Conservation (phyloP, 352 stramenopile species). For the Phytophthora constricta region DNA sequence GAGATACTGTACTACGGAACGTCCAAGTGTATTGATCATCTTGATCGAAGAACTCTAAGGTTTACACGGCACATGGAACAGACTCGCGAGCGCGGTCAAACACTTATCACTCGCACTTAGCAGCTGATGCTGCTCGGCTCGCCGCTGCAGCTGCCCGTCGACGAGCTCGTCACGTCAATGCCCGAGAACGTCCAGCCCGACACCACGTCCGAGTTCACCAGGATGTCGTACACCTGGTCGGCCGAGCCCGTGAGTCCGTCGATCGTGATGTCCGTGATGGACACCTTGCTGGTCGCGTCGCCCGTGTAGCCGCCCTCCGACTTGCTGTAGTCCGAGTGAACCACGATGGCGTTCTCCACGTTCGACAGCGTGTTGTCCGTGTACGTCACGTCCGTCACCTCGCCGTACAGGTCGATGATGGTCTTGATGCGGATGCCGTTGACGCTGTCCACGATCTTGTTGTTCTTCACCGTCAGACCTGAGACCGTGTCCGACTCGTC, state of each 20-base stretch:
- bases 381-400: conserved; percentile 26
- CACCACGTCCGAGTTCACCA: conserved; percentile 21
- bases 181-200: conserved; percentile 30
- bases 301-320: conserved; percentile 13
- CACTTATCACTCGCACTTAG: background rate
- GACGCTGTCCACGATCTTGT: conserved; percentile 33
- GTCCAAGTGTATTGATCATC: too few relatives aligned
- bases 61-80: background rate
- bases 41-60: too few relatives aligned
- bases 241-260: conserved; percentile 25
- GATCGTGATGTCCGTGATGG: conserved; percentile 31
- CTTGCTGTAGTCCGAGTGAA: conserved; percentile 28
- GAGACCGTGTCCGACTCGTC: conserved; percentile 22
- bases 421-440: conserved; percentile 34
- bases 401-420: conserved; percentile 18
- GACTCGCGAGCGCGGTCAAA: background rate
- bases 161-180: conserved; percentile 3
- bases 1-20: too few relatives aligned
- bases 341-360: conserved; percentile 22
- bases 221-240: conserved; percentile 27
- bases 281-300: conserved; percentile 26
- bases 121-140: background rate
- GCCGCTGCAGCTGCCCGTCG: background rate
- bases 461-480: conserved; percentile 21
- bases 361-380: conserved; percentile 22